Base-by-base conservation (phyloP, 225 moss, liverwort and hornwort species). In the Pseudoscleropodium purum region DNA sequence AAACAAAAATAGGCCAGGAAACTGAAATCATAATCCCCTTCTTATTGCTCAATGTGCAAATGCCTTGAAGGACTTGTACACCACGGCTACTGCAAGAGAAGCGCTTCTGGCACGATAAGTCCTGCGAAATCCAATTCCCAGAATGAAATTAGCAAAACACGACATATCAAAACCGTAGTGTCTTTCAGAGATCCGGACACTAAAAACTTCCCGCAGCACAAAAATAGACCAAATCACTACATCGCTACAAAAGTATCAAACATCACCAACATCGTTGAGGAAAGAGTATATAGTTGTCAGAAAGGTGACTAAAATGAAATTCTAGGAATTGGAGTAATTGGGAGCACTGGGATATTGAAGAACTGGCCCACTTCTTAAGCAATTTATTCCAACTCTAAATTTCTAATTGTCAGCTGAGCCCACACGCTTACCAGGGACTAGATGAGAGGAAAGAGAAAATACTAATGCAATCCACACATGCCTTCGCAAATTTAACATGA, bases 41-140 rank as follows among this genome's bases (percentile, higher is more conserved):
- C 89, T 89, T 41, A 91, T 90, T 79, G 97, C 97, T 94, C 94
- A 98, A 77, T 97, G 95, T 13, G 97, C 96, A 61, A 97, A 97
- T 6, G 89, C 96, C 59, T 95, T 96, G 72, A 97, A 93, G 9
- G 92, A 91, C 82, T 47, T 47, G 47, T 96, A 82, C 43, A 98
- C 96, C 76, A 97, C 95, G 36, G 89, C 90, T 77, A 93, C 90
- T 68, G 98, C 88, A 97, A 86, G 56, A 95, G 7, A 86, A 98
- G 88, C 20, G 96, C 98, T 90, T 96, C 93, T 85, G 97, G 79
- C 57, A 98, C 94, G 49, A 96, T 94, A 20, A 79, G 2, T 73
- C 91, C 97, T 96, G 93, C 76, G 61, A 72, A 85, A n/a, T 51
- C 23, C 54, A 66, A 59, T 51, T 84, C 69, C 59, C 88, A 67